phyloP scores from a whole-genome alignment of 1,139 yeast species.

The Pichia sp. region DNA sequence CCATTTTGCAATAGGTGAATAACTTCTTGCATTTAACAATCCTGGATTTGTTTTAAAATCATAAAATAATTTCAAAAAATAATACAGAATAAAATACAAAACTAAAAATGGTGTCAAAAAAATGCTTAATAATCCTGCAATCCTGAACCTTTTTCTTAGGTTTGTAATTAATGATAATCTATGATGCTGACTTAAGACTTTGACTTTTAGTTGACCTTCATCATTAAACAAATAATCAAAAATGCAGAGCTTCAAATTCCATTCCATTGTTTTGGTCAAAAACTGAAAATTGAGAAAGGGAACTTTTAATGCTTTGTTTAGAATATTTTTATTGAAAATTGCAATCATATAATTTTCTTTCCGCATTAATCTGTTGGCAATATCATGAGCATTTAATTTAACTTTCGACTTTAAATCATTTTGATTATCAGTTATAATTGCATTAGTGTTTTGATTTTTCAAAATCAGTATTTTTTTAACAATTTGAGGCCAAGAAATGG shows the following conservation, averaged over 20 bases:
- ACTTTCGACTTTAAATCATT: conserved; percentile 64
- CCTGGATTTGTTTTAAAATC: conserved; percentile 89
- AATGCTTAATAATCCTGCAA: conserved; percentile 82
- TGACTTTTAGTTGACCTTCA: conserved; percentile 75
- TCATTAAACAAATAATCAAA: conserved; percentile 80
- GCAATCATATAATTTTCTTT: conserved; percentile 92
- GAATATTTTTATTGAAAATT: conserved; percentile 67
- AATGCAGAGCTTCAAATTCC: conserved; percentile 87
- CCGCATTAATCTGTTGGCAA: conserved; percentile 93
- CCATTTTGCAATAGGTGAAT: conserved; percentile 95
- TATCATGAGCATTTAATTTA: conserved; percentile 83
- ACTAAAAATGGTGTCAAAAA: conserved; percentile 82
- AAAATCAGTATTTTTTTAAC: conserved; percentile 71
- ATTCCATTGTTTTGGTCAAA: conserved; percentile 81
- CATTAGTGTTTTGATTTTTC: conserved; percentile 64
- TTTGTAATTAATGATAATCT: conserved; percentile 64
- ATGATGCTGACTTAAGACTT: conserved; percentile 65
- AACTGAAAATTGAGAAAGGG: conserved; percentile 40
- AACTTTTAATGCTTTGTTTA: conserved; percentile 54
- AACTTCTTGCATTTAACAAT: conserved; percentile 76
- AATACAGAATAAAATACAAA: conserved; percentile 69
- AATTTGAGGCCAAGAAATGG: conserved; percentile 87
- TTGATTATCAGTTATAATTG: conserved; percentile 44
- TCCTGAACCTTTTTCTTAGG: conserved; percentile 66
- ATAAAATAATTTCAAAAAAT: conserved; percentile 86